Base-by-base conservation (phyloP, 331 rosid genomes). In the Saraca asoca region DNA sequence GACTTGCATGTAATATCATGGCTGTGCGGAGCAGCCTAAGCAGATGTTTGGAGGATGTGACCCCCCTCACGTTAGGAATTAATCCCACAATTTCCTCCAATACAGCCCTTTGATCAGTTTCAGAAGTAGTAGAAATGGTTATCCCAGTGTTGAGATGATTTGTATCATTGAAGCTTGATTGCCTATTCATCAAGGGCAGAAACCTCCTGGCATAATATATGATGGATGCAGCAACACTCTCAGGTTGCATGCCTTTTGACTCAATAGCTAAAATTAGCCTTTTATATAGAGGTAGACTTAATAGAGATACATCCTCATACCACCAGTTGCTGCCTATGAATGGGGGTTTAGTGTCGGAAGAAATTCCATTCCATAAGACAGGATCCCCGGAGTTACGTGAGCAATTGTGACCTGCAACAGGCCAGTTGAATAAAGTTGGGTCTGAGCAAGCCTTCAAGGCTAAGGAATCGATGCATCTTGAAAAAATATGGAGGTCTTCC, bases 391-490 rank as follows among this genome's bases (percentile, higher is more conserved):
- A 70, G 75, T 65, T 77, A 5, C 72, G 70, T 1, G 16, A 37
- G 17, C 62, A n/a, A 39, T 66, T 71, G 35, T 46, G 68, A 46
- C 63, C 82, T 1, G 83, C 75, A 73, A 80, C 50, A 0, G 89
- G 84, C 83, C 88, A 78, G 70, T 81, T 84, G 58, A 86, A 86
- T 68, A 78, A 68, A 45, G 69, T 78, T 11, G 85, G 80, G 69
- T 88, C 93, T 2, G 87, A 79, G 77, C 89, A 86, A 63, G 90
- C 90, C 79, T 88, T 93, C 77, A 70, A 76, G 41, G 96, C 90
- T 75, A 93, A 78, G 35, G 96, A 93, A 81, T 87, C 85, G 41
- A 93, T 90, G 82, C 98, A 86, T 75, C 96, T 88, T 10, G 97
- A 83, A 69, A 93, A 81, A 66, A 93, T 78, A 38, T 80, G 91